phyloP scores from a whole-genome alignment of 148 eudicot species.

The Salicornia ramosissima region DNA sequence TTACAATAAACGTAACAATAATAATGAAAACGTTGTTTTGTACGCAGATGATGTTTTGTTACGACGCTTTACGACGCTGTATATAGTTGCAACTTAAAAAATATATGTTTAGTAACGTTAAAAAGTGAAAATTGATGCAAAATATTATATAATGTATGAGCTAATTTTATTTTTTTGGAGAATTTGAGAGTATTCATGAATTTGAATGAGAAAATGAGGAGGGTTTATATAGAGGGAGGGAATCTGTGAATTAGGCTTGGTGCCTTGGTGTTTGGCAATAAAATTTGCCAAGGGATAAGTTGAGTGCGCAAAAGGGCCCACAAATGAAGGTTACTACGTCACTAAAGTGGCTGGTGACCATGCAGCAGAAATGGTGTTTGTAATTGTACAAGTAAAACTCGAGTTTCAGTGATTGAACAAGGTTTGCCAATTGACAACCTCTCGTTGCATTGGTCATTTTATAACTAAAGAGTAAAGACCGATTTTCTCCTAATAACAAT shows the following conservation, averaged over 20 bases:
- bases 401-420: too few relatives aligned
- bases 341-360: constrained; percentile 25
- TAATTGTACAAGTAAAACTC: too few relatives aligned
- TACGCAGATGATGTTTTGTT: too few relatives aligned
- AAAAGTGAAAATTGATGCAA: too few relatives aligned
- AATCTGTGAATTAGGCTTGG: background rate
- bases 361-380: background rate
- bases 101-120: background rate
- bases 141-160: too few relatives aligned
- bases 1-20: too few relatives aligned
- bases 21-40: too few relatives aligned
- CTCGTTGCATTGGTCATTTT: background rate
- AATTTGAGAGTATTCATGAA: background rate
- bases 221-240: background rate
- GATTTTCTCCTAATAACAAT: too few relatives aligned
- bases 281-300: background rate
- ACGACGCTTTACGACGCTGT: too few relatives aligned
- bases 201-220: background rate
- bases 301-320: constrained; percentile 33
- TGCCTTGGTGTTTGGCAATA: background rate
- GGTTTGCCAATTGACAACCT: background rate
- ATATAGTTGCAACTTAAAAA: too few relatives aligned
- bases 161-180: too few relatives aligned
- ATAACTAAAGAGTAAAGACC: too few relatives aligned
- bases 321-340: constrained; percentile 8